A percentile compares a stretch with the other conserved stretches of the same genome.
phyloP scores from a whole-genome alignment of 805 yeast genomes.

The Metschnikowia kofuensis region DNA sequence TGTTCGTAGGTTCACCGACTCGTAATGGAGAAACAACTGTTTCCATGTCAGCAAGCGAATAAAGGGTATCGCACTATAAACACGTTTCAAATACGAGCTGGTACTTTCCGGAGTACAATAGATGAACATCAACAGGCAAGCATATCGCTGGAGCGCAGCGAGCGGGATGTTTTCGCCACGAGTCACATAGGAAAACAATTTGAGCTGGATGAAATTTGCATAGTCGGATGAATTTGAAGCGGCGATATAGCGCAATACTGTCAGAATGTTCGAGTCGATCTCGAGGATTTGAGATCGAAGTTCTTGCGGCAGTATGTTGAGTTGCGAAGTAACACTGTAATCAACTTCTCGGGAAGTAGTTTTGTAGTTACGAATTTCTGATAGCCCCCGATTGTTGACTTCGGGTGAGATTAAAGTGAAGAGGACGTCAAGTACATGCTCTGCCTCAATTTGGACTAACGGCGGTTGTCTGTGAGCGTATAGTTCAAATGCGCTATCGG shows the following conservation, averaged over 20 bases:
- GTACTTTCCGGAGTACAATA: constrained; percentile 28
- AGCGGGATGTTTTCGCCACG: constrained; percentile 28
- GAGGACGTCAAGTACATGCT: constrained; percentile 27
- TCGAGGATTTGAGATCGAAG: constrained; percentile 20
- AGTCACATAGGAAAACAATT: constrained; percentile 24
- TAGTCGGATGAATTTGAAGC: constrained; percentile 35
- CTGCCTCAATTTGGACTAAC: constrained; percentile 21
- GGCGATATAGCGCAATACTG: constrained; percentile 33
- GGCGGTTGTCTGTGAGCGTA: constrained; percentile 31
- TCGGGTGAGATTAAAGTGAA: constrained; percentile 30
- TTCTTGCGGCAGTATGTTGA: constrained; percentile 4
- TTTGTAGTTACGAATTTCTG: constrained; percentile 21
- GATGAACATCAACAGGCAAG: constrained; percentile 33
- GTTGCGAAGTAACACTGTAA: constrained; percentile 3
- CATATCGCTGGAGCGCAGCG: constrained; percentile 27
- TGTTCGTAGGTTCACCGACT: constrained; percentile 29
- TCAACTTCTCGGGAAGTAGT: constrained; percentile 2
- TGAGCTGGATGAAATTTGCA: constrained; percentile 23
- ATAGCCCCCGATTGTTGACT: constrained; percentile 26
- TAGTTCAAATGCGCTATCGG: constrained; percentile 21
- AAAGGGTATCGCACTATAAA: constrained; percentile 23
- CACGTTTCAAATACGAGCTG: constrained; percentile 20
- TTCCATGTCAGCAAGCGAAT: constrained; percentile 36
- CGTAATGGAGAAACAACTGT: constrained; percentile 32
- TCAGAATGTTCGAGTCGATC: constrained; percentile 33